Base-by-base conservation (phyloP, 78 protist species). In the Dictyostelium citrinum region DNA sequence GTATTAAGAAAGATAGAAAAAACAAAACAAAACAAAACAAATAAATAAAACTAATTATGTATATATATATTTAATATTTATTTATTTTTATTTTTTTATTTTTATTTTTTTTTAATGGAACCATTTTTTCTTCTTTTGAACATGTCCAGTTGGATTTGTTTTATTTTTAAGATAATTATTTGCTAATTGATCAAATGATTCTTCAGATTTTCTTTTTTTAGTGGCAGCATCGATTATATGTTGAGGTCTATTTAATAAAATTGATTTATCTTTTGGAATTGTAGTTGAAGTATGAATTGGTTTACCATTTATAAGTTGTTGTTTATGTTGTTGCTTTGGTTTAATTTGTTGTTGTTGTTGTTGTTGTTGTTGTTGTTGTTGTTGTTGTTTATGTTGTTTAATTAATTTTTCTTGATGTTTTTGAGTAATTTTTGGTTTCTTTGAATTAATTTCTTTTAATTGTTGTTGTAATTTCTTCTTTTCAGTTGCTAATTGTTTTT, bases 91-190 rank as follows among this genome's bases (percentile, higher is more conserved):
- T 24, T n/a, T 60, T n/a, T 8, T 60, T n/a, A n/a, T 60, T 8
- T 60, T 60, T 60, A n/a, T 60, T 8, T 60, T 60, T 60, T 60
- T 39, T 39, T 39, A 39, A 39, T 64, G 31, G 35, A 64, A 64
- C 77, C 77, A 70, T 70, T 70, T 70, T 35, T 17, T 70, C 37
- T 70, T 70, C 77, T 70, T 70, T 64, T 64, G 72, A 55, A 6
- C 10, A 20, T 4, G 64, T 55, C 20, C 64, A 20, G 20, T 20
- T 4, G 72, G 10, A 24, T 10, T 64, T 22, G 17, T 8, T 33
- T 70, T 29, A 70, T 70, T 70, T 33, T 70, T 27, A 33, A 70
- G 45, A 70, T 70, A 70, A 70, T 33, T 70, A 33, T 70, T 70
- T 27, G 77, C 77, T 33, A 70, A 70, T 33, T 33, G 27, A 70